Evolutionary conservation across 2,329 filamentous ascomycete genomes (phyloP).

Genomic region (Tolypocladium ovalisporum): DNA sequence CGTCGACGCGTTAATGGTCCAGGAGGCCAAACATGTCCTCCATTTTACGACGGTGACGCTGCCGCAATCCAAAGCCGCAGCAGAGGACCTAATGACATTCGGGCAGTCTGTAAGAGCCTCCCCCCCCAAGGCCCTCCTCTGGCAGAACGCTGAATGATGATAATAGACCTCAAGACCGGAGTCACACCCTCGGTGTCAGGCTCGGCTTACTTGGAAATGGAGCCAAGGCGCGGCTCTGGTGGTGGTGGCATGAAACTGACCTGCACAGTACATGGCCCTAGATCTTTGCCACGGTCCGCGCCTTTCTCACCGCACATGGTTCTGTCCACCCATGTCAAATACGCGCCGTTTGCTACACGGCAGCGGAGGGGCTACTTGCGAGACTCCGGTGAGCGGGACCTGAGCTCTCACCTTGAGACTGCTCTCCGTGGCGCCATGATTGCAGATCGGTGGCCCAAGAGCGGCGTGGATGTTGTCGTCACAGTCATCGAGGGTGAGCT

Average conservation of each 20-base stretch:
- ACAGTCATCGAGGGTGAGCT: conserved; percentile 92
- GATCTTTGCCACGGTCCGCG: conserved; percentile 78
- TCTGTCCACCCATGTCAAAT: conserved; percentile 89
- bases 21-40: conserved; percentile 61
- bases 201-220: conserved; percentile 73
- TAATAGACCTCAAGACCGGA: conserved; percentile 74
- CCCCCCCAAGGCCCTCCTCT: no score
- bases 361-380: conserved; percentile 76
- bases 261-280: conserved; percentile 87
- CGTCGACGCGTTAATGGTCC: conserved; percentile 86
- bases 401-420: conserved; percentile 84
- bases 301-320: conserved; percentile 89
- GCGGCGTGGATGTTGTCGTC: conserved; percentile 87
- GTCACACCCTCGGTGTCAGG: conserved; percentile 89
- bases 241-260: conserved; percentile 75
- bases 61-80: conserved; percentile 41
- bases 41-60: conserved; percentile 51
- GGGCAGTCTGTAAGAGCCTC: conserved; percentile 38
- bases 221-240: conserved; percentile 32
- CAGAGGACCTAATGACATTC: conserved; percentile 49
- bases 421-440: conserved; percentile 83
- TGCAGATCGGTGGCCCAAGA: conserved; percentile 96
- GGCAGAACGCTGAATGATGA: background rate
- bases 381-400: conserved; percentile 76
- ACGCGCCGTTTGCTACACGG: conserved; percentile 84